Evolutionary conservation across 768 basidiomycete genomes (phyloP).

Genomic region (Suillus spraguei): DNA sequence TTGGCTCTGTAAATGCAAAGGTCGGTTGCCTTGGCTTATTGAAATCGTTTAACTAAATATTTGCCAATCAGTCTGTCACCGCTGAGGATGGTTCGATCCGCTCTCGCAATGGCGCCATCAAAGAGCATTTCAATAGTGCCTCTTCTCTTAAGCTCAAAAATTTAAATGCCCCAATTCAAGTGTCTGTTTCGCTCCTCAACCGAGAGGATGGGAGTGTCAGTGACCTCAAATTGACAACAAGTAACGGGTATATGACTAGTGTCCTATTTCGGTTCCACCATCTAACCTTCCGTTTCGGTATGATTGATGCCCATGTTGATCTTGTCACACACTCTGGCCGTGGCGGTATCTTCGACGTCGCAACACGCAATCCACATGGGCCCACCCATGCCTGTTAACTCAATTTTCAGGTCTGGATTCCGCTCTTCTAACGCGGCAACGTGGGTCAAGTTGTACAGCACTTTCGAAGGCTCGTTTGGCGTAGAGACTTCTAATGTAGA

Average conservation of each 20-base stretch:
- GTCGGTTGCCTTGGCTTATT: constrained; percentile 25
- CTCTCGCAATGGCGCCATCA: constrained; percentile 48
- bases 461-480: constrained; percentile 46
- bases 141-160: constrained; percentile 37
- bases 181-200: constrained; percentile 40
- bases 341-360: constrained; percentile 38
- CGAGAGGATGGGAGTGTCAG: constrained; percentile 26
- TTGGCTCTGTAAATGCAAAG: constrained; percentile 36
- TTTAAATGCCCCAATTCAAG: constrained; percentile 43
- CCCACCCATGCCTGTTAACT: constrained; percentile 37
- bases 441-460: constrained; percentile 32
- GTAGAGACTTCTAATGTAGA: constrained; percentile 28
- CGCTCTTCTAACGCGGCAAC: constrained; percentile 32
- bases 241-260: constrained; percentile 37
- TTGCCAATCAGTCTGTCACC: constrained; percentile 33
- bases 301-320: constrained; percentile 32
- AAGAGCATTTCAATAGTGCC: constrained; percentile 42
- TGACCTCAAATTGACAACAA: constrained; percentile 37
- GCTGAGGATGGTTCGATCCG: constrained; percentile 28
- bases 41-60: constrained; percentile 11
- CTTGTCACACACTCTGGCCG: constrained; percentile 33
- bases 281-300: constrained; percentile 26
- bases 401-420: constrained; percentile 34
- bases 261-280: background rate
- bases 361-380: constrained; percentile 31